Evolutionary conservation across 2,329 filamentous ascomycete species (phyloP), one percentile per base, ranked within the genome.

Genomic region (Colletotrichum viniferum): DNA sequence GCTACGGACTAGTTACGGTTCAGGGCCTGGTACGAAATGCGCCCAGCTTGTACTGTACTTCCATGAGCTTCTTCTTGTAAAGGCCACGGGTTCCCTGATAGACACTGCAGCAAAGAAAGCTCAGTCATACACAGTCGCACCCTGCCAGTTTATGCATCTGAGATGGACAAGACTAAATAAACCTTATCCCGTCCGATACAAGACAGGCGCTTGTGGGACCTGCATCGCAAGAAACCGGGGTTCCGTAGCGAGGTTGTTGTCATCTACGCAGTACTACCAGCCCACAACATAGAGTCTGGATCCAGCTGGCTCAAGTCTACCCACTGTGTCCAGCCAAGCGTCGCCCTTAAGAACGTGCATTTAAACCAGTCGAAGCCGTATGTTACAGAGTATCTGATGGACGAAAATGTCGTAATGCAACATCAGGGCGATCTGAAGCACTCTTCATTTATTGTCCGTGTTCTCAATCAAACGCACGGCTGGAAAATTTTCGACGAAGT

Each of bases 401-500:
- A 26, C 26, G 26, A 26, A 26, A 26, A 26, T 26, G 26, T 26
- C 4, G 26, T 26, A 26, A 26, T 26, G 26, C 4, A 26, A 26
- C 26, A 26, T 26, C 26, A 26, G 26, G 4, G 4, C 26, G 26
- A 26, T 26, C 26, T 26, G 26, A 26, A 26, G 26, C 26, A 26
- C 4, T 26, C 26, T 26, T 26, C 26, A 26, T 26, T 26, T 26
- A 26, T 26, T 26, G 26, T 26, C 26, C 4, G 26, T 26, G 26
- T 26, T 26, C 26, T 26, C 26, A 26, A 26, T 4, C 26, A 26
- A 26, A 26, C 26, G 26, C 26, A 26, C 26, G 26, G 26, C 38
- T n/a, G 9, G 3, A 12, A 48, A 4, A 5, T n/a, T 9, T 48
- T 48, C 38, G 4, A 4, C 1, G 12, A 12, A 48, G 0, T 0